phyloP scores from a whole-genome alignment of 2,329 filamentous ascomycete genomes.

The Cadophora sp. region DNA sequence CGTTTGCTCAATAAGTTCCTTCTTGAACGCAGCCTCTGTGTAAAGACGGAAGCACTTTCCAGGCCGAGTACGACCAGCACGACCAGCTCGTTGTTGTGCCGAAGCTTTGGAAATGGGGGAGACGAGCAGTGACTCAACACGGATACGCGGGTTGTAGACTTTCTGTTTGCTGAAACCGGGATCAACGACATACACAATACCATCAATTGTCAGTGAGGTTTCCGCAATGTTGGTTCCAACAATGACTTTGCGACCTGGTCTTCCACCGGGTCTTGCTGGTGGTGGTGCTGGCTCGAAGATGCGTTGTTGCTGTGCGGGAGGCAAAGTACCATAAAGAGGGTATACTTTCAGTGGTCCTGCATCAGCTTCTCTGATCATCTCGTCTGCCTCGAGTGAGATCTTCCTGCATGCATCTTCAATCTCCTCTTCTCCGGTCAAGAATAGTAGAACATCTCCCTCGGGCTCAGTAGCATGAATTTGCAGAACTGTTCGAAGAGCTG shows the following conservation, averaged over 20 bases:
- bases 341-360: constrained; percentile 90
- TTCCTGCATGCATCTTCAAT: constrained; percentile 97
- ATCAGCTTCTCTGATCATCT: constrained; percentile 89
- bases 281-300: constrained; percentile 92
- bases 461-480: constrained; percentile 95
- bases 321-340: constrained; percentile 91
- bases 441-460: constrained; percentile 92
- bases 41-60: constrained; percentile 99
- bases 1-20: constrained; percentile 96
- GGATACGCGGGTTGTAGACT: constrained; percentile 96
- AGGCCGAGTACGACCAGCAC: constrained; percentile 97
- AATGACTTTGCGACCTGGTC: constrained; percentile 91
- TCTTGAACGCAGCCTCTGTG: constrained; percentile 95
- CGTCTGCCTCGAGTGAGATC: constrained; percentile 88
- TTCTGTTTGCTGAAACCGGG: constrained; percentile 99
- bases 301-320: constrained; percentile 89
- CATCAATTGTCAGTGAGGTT: constrained; percentile 96
- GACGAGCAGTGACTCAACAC: constrained; percentile 96
- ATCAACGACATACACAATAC: constrained; percentile 99
- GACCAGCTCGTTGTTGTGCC: constrained; percentile 95
- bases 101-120: constrained; percentile 98
- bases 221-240: constrained; percentile 98
- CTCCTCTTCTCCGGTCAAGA: constrained; percentile 97
- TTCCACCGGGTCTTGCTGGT: constrained; percentile 74
- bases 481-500: constrained; percentile 89